Conservation (phyloP, 176 grass and related monocot species). For the Puya raimondii region DNA sequence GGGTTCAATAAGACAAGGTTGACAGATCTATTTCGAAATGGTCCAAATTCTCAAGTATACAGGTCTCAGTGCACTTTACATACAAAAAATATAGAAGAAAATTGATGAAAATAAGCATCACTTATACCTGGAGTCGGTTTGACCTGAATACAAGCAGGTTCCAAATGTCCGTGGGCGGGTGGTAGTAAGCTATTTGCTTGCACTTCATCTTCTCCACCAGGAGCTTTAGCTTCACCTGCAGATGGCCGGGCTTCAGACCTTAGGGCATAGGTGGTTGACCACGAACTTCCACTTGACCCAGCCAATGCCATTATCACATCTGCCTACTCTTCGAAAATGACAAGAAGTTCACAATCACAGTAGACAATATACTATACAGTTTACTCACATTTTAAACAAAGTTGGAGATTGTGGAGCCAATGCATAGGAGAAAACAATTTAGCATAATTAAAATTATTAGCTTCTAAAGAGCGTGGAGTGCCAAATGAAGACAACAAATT, state of each 20-base stretch:
- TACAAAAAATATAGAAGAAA: neutral
- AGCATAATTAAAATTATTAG: no score
- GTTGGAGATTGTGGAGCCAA: no score
- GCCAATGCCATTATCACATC: slow-evolving; percentile 25
- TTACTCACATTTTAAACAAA: neutral
- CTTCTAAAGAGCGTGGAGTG: no score
- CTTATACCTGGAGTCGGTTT: neutral
- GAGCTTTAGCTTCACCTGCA: neutral
- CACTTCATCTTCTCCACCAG: slow-evolving; percentile 3
- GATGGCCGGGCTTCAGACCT: neutral
- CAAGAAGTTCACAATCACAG: neutral
- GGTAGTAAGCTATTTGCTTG: neutral
- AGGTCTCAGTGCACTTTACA: neutral
- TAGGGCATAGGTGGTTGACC: slow-evolving; percentile 15
- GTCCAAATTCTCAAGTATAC: neutral
- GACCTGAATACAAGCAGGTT: neutral
- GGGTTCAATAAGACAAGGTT: no score
- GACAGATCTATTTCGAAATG: no score
- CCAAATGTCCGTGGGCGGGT: neutral
- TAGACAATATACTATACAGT: neutral
- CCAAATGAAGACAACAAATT: no score
- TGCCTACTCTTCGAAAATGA: slow-evolving; percentile 3
- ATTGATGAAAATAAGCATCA: neutral
- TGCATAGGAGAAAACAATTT: no score
- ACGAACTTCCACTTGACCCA: slow-evolving; percentile 20